Percentiles rank a stretch among this genome's conserved stretches.
phyloP scores from a whole-genome alignment of 805 yeast genomes.

The Myxozyma kluyveri region DNA sequence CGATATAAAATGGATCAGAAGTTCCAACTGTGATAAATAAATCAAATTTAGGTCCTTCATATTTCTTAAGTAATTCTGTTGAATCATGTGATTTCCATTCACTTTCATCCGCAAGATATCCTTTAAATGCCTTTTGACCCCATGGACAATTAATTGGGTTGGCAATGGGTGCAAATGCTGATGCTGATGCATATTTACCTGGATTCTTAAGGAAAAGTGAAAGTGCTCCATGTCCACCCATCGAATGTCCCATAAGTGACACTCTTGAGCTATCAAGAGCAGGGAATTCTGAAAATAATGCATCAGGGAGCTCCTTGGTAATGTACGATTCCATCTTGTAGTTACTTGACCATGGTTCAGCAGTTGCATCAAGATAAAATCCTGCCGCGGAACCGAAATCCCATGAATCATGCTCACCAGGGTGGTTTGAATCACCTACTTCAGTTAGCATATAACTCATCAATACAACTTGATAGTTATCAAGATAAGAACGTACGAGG shows the following conservation, averaged over 20 bases:
- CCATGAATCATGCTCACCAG: slow-evolving; percentile 80
- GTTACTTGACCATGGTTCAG: slow-evolving; percentile 64
- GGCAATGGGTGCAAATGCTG: slow-evolving; percentile 87
- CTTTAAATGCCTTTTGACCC: slow-evolving; percentile 82
- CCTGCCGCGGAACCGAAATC: slow-evolving; percentile 97
- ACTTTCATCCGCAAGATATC: slow-evolving; percentile 64
- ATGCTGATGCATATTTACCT: slow-evolving; percentile 68
- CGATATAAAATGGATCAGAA: slow-evolving; percentile 66
- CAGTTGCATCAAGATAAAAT: slow-evolving; percentile 82
- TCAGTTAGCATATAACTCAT: not conserved
- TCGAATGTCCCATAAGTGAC: slow-evolving; percentile 92
- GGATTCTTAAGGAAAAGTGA: slow-evolving; percentile 66
- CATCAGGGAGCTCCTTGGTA: slow-evolving; percentile 63
- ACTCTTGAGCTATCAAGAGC: slow-evolving; percentile 57
- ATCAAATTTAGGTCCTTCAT: slow-evolving; percentile 52
- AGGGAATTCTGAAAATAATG: slow-evolving; percentile 44
- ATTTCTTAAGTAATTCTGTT: slow-evolving; percentile 61
- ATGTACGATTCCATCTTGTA: slow-evolving; percentile 87
- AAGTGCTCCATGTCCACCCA: slow-evolving; percentile 97
- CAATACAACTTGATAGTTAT: not conserved
- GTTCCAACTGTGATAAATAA: slow-evolving; percentile 83
- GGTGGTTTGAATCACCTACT: slow-evolving; percentile 57
- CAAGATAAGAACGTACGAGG: slow-evolving; percentile 53
- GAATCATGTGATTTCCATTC: slow-evolving; percentile 84
- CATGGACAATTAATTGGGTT: slow-evolving; percentile 77